These are phyloP conservation scores for Neoarthrinium moseri DNA, from an alignment of 2,329 filamentous ascomycete species.

Conservation along the genomic window DNA sequence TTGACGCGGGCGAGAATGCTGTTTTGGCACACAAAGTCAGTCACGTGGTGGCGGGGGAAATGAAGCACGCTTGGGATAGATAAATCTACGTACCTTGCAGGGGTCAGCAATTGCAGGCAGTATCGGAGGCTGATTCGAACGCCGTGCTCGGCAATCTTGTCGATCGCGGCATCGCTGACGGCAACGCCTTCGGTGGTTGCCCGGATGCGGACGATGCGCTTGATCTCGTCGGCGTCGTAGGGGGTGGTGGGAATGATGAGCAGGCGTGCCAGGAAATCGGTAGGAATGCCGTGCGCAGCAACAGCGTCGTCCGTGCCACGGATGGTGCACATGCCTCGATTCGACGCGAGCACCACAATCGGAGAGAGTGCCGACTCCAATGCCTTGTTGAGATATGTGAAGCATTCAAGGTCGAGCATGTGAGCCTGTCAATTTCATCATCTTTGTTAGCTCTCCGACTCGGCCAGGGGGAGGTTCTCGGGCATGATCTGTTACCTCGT, in stretches of 20 bases:
- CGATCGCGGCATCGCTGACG: slow-evolving; percentile 78
- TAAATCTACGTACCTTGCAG: slow-evolving; percentile 59
- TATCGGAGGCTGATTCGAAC: slow-evolving; percentile 89
- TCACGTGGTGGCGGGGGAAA: slow-evolving; percentile 4
- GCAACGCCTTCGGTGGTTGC: slow-evolving; percentile 77
- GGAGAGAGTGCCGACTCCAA: slow-evolving; percentile 92
- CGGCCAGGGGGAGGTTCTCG: too few species aligned
- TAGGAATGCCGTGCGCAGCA: slow-evolving; percentile 89
- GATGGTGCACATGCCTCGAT: slow-evolving; percentile 90
- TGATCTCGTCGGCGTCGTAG: slow-evolving; percentile 86
- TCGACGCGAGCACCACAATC: slow-evolving; percentile 96
- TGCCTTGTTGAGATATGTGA: slow-evolving; percentile 98
- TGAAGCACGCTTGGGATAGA: slow-evolving; percentile 16
- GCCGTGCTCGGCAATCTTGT: slow-evolving; percentile 83
- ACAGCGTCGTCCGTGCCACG: slow-evolving; percentile 80
- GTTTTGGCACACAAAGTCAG: slow-evolving; percentile 11
- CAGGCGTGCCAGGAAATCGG: slow-evolving; percentile 88
- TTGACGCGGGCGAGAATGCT: slow-evolving; percentile 87
- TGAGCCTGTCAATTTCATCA: slow-evolving; percentile 66
- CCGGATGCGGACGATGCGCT: slow-evolving; percentile 83
- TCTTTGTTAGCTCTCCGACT: slow-evolving; percentile 4
- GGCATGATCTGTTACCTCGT: slow-evolving; percentile 91
- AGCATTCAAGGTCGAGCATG: slow-evolving; percentile 99
- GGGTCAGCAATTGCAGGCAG: slow-evolving; percentile 86
- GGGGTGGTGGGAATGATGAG: slow-evolving; percentile 95